A percentile compares a stretch with the other conserved stretches of the same genome.
phyloP scores from a whole-genome alignment of 805 yeast genomes.

The Candida nanaspora region DNA sequence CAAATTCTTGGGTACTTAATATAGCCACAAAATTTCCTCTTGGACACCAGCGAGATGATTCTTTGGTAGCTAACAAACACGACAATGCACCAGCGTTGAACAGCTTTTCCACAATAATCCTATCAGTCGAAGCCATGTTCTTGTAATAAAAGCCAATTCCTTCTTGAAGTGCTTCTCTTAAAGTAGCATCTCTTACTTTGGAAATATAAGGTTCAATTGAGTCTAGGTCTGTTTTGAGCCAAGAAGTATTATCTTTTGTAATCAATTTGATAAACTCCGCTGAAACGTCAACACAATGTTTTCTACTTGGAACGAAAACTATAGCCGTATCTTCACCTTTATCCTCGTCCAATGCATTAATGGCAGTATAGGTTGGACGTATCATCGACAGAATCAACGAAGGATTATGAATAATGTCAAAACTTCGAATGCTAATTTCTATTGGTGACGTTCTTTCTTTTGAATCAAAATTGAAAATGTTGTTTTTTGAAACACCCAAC shows the following conservation, averaged over 20 bases:
- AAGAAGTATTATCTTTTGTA: conserved; percentile 27
- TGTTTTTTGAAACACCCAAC: conserved; percentile 62
- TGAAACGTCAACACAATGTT: conserved; percentile 46
- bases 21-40: conserved; percentile 50
- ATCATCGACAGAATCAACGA: conserved; percentile 46
- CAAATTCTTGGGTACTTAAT: conserved; percentile 64
- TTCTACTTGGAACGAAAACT: conserved; percentile 54
- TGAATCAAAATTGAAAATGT: conserved; percentile 66
- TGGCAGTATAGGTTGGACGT: conserved; percentile 39
- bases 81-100: conserved; percentile 43
- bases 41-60: conserved; percentile 45
- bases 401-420: conserved; percentile 40
- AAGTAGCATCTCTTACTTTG: conserved; percentile 38
- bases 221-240: conserved; percentile 33
- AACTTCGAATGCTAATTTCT: conserved; percentile 48
- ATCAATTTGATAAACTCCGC: conserved; percentile 31
- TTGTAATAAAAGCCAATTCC: conserved; percentile 64
- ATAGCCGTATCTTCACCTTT: conserved; percentile 28
- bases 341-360: conserved; percentile 25
- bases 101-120: conserved; percentile 44
- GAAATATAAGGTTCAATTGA: conserved; percentile 34
- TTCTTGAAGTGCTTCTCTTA: conserved; percentile 35
- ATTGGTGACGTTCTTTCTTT: conserved; percentile 49
- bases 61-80: conserved; percentile 56
- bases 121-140: conserved; percentile 51